These are phyloP conservation scores for Pichia sp. DNA, from an alignment of 1,139 yeast species.

Conservation along the genomic window DNA sequence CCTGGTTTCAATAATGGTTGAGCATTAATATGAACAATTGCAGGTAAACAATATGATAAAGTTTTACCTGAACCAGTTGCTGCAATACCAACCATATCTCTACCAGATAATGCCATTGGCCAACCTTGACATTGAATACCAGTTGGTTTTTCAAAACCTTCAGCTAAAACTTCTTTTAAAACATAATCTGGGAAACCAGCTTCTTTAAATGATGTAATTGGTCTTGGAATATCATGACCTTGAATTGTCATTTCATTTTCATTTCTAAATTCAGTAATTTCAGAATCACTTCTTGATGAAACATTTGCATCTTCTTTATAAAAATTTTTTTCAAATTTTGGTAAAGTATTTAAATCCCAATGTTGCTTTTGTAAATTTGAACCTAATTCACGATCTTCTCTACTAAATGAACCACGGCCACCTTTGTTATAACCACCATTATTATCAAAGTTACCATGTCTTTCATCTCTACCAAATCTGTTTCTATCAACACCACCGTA, in stretches of 20 bases:
- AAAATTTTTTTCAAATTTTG: constrained; percentile 92
- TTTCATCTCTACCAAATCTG: constrained; percentile 34
- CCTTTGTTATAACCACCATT: constrained; percentile 8
- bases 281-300: constrained; percentile 64
- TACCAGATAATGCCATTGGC: constrained; percentile 99
- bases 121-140: constrained; percentile 99
- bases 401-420: constrained; percentile 32
- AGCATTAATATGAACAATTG: constrained; percentile 96
- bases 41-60: constrained; percentile 90
- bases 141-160: constrained; percentile 92
- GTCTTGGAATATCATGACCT: constrained; percentile 89
- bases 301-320: constrained; percentile 82
- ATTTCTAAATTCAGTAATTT: constrained; percentile 68
- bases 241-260: constrained; percentile 78
- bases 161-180: constrained; percentile 77
- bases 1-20: constrained; percentile 90
- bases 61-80: constrained; percentile 99
- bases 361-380: constrained; percentile 61
- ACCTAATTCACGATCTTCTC: constrained; percentile 46
- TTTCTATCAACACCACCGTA: constrained; percentile 38
- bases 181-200: constrained; percentile 97
- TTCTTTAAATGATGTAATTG: constrained; percentile 87
- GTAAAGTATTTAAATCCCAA: constrained; percentile 73
- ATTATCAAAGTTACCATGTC: constrained; percentile 27
- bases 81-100: constrained; percentile 98